Evolutionary conservation across 225 moss, liverwort and hornwort species (phyloP).

Genomic region (Rhytidiadelphus loreus): DNA sequence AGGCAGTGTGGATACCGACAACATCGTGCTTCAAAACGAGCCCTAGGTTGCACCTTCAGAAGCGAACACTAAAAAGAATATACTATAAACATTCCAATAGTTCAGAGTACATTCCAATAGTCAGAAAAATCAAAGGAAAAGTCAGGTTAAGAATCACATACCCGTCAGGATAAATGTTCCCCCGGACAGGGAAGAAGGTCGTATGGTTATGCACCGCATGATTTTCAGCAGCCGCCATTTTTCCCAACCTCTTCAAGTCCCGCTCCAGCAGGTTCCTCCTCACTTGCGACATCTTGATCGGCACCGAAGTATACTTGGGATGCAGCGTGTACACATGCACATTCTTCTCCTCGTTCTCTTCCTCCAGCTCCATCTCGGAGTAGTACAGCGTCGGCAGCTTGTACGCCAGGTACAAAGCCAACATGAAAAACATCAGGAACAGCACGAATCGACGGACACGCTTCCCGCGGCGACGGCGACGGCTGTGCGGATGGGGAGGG

Average conservation of each 20-base stretch:
- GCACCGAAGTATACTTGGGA: conserved; percentile 38
- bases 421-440: not conserved
- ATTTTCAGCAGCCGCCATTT: not conserved
- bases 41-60: not conserved
- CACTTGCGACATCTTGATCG: conserved; percentile 39
- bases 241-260: conserved; percentile 32
- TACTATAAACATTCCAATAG: not conserved
- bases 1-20: not conserved
- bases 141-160: not conserved
- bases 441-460: not conserved
- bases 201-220: conserved; percentile 9
- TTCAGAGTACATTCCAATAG: not conserved
- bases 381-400: conserved; percentile 20
- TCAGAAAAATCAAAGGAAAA: not conserved
- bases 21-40: not conserved
- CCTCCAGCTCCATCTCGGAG: conserved; percentile 25
- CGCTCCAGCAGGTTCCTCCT: conserved; percentile 57
- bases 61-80: not conserved
- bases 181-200: conserved; percentile 43
- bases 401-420: conserved; percentile 9
- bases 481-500: not conserved
- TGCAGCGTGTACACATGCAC: conserved; percentile 46
- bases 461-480: not conserved
- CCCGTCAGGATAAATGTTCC: conserved; percentile 87
- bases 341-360: conserved; percentile 33